Evolutionary conservation across 345 rosid species (phyloP).

Genomic region (Citrus cavaleriei): DNA sequence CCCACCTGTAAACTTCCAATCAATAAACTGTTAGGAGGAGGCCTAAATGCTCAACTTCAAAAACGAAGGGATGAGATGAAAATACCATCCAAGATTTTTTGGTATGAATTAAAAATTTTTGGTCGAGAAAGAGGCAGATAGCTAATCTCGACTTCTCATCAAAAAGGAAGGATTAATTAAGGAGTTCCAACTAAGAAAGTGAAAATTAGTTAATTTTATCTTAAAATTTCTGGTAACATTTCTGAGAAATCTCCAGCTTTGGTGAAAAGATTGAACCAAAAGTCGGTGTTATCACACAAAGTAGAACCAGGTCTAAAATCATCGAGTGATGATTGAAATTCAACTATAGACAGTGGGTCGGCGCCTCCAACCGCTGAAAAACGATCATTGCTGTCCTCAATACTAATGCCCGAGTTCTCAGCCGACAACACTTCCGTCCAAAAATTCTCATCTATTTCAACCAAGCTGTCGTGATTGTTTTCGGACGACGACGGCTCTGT

Average conservation of each 20-base stretch:
- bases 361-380: slow-evolving; percentile 1
- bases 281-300: slow-evolving; percentile 42
- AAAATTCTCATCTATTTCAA: slow-evolving; percentile 44
- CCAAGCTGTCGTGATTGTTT: slow-evolving; percentile 13
- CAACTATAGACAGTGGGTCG: background rate
- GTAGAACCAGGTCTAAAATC: slow-evolving; percentile 13
- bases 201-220: no score
- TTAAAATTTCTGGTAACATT: slow-evolving; percentile 35
- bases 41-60: no score
- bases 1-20: no score
- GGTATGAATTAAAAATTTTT: no score
- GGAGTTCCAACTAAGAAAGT: no score
- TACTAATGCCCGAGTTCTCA: slow-evolving; percentile 11
- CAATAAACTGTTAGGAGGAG: no score
- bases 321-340: background rate
- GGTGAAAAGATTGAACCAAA: slow-evolving; percentile 50
- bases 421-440: slow-evolving; percentile 47
- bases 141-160: no score
- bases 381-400: slow-evolving; percentile 5
- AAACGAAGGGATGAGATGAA: no score
- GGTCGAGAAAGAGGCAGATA: no score
- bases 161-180: no score
- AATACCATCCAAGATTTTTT: no score
- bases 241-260: slow-evolving; percentile 32
- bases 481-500: background rate